A percentile compares a stretch with the other conserved stretches of the same genome.
phyloP scores from a whole-genome alignment of 2,329 filamentous ascomycete species.

The Zymoseptoria ardabiliae region DNA sequence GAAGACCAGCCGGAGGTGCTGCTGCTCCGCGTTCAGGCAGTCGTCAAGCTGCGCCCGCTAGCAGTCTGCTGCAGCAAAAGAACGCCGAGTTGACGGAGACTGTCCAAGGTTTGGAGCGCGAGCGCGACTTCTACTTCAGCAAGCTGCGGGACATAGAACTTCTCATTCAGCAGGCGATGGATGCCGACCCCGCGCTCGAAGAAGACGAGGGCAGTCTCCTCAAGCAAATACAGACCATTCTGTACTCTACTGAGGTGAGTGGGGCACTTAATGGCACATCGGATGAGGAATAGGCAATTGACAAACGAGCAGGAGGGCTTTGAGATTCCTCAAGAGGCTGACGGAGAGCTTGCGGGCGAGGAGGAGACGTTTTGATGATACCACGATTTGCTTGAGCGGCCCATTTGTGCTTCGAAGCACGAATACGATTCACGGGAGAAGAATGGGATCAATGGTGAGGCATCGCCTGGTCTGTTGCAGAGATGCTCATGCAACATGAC shows the following conservation, averaged over 20 bases:
- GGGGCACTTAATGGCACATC: neutral
- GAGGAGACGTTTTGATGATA: conserved; percentile 55
- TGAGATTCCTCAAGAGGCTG: conserved; percentile 77
- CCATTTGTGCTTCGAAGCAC: neutral
- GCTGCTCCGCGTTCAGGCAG: conserved; percentile 41
- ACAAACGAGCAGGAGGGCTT: conserved; percentile 47
- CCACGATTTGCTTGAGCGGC: conserved; percentile 5
- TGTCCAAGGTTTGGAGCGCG: conserved; percentile 86
- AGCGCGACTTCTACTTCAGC: conserved; percentile 98
- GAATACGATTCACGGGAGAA: neutral
- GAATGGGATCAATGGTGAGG: neutral
- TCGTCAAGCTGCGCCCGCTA: conserved; percentile 44
- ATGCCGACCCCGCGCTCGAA: conserved; percentile 86
- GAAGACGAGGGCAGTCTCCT: conserved; percentile 87
- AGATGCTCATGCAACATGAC: neutral
- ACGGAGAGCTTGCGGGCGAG: conserved; percentile 52
- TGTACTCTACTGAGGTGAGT: conserved; percentile 85
- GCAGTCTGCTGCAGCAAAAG: conserved; percentile 72
- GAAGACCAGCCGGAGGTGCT: conserved; percentile 44
- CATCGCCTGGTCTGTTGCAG: neutral
- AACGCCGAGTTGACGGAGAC: conserved; percentile 88
- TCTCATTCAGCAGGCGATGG: conserved; percentile 84
- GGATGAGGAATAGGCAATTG: neutral
- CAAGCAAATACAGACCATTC: conserved; percentile 91
- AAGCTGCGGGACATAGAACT: conserved; percentile 96